phyloP scores from a whole-genome alignment of 176 grass and related monocot species.

The Bothriochloa decipiens region DNA sequence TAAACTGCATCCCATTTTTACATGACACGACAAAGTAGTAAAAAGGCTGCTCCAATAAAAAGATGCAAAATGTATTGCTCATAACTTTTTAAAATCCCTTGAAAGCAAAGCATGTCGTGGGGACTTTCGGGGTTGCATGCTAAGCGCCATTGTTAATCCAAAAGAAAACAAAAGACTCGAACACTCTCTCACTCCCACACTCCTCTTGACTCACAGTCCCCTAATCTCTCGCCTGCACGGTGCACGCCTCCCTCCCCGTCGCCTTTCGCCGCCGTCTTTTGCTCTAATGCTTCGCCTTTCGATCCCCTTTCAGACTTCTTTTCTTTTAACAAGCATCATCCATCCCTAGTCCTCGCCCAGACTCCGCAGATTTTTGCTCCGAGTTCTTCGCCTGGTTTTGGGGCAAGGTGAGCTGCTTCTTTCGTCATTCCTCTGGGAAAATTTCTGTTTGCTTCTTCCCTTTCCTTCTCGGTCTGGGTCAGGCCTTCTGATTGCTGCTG shows the following conservation, averaged over 20 bases:
- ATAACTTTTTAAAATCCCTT: conserved; percentile 29
- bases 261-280: conserved; percentile 55
- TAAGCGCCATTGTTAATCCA: conserved; percentile 33
- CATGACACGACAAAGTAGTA: neutral
- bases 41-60: conserved; percentile 23
- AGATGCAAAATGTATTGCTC: conserved; percentile 31
- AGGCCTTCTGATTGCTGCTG: conserved; percentile 16
- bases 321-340: neutral
- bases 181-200: neutral
- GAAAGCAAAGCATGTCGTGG: conserved; percentile 31
- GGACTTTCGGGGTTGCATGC: conserved; percentile 9
- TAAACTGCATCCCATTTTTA: neutral
- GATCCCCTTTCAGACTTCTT: conserved; percentile 19
- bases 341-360: conserved; percentile 8
- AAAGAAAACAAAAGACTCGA: conserved; percentile 22
- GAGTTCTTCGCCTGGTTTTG: conserved; percentile 33
- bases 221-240: too few species aligned
- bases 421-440: neutral
- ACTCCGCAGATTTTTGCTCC: neutral
- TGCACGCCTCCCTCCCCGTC: conserved; percentile 27
- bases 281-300: conserved; percentile 20
- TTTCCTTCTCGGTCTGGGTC: conserved; percentile 20
- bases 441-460: neutral
- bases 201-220: too few species aligned
- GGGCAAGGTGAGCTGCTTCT: conserved; percentile 28